phyloP scores from a whole-genome alignment of 139 green algal genomes.

The Nannochloris sp. region DNA sequence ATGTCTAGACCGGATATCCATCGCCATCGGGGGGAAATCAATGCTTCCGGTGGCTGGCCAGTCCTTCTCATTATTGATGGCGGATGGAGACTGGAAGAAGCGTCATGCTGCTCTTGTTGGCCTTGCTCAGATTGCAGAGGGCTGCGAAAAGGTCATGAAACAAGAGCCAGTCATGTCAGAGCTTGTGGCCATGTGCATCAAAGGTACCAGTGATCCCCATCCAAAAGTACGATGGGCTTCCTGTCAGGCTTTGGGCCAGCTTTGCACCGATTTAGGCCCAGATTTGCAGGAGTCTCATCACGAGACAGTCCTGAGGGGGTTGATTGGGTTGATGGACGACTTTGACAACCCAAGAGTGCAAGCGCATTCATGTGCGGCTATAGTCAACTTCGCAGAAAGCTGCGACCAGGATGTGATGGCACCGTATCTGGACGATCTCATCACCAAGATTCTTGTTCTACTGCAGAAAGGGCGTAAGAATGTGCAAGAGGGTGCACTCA shows the following conservation, averaged over 20 bases:
- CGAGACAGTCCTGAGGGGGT: constrained; percentile 48
- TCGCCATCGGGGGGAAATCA: constrained; percentile 82
- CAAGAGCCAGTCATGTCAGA: constrained; percentile 46
- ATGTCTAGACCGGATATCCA: constrained; percentile 87
- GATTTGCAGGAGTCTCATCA: constrained; percentile 66
- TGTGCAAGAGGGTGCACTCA: constrained; percentile 90
- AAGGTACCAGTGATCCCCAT: constrained; percentile 59
- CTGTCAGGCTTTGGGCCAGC: constrained; percentile 94
- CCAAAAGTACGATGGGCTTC: constrained; percentile 88
- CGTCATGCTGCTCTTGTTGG: constrained; percentile 86
- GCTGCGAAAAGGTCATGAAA: constrained; percentile 85
- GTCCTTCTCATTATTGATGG: constrained; percentile 64
- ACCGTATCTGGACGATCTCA: constrained; percentile 87
- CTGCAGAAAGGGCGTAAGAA: constrained; percentile 68
- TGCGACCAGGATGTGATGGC: constrained; percentile 71
- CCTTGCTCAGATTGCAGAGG: constrained; percentile 93
- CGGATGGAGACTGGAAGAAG: constrained; percentile 77
- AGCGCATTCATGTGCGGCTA: constrained; percentile 84
- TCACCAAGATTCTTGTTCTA: constrained; percentile 75
- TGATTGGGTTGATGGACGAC: constrained; percentile 73
- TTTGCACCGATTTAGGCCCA: constrained; percentile 95
- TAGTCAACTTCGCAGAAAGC: constrained; percentile 97
- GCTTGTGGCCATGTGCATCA: constrained; percentile 73
- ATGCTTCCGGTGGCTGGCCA: constrained; percentile 66
- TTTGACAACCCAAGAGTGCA: constrained; percentile 80